Evolutionary conservation across 148 eudicot species (phyloP), one percentile per base, ranked within the genome.

Genomic region (Camellia japonica): DNA sequence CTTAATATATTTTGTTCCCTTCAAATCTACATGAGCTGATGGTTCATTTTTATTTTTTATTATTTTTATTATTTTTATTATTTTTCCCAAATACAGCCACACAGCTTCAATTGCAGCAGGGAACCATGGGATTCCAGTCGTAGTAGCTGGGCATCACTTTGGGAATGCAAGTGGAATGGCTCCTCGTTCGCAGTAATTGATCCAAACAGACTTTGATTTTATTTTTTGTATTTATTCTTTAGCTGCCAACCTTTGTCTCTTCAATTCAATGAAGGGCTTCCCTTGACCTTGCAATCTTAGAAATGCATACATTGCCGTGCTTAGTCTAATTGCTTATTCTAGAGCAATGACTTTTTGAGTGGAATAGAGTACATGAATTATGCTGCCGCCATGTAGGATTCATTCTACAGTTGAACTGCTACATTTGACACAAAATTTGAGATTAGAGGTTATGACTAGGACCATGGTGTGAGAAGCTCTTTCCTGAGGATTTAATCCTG

Each of bases 161-260:
- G 99, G 99, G 56, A 91, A 94, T 90, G 99, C 99, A 56, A 97
- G 99, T 88, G 99, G 99, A 83, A 97, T 97, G 99, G 99, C 99
- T 87, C 99, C 99, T 83, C 99, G 92, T 80, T 83, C 99, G 77
- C 99, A 97, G 99, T 97, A 92, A 91, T 85, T 44, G 66, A 78
- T 61, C 80, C 71, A 62, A 79, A 49, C 79, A 65, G 52, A 16
- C 68, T 83, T 19, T 73, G 1, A 63, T 23, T 71, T 80, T 51
- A 15, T 44, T 56, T 78, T 30, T 55, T 75, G 52, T 23, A 47
- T 18, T 62, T 64, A 47, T 15, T 68, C 46, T 49, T 12, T 44
- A 12, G 13, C 13, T 52, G 15, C n/a, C 47, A 52, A 75, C 16
- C 5, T 75, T 1, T 79, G 4, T 19, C 11, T 75, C 76, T 73